Conservation (phyloP, 805 yeast genomes). For the Candida caryicola region DNA sequence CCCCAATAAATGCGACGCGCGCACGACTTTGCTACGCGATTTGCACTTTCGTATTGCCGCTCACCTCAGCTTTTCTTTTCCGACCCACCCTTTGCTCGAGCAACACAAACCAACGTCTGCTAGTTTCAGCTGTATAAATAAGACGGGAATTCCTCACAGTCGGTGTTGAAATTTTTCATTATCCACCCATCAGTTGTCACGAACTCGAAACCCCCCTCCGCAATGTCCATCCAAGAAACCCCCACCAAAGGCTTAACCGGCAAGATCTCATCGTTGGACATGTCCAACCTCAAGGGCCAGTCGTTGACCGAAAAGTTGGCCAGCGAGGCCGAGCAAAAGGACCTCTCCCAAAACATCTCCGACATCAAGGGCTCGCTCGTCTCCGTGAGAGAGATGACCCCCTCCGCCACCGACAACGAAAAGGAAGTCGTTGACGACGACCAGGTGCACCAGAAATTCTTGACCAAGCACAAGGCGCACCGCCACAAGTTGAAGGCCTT, state of each 20-base stretch:
- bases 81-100: too few relatives aligned
- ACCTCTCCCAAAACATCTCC: slow-evolving; percentile 21
- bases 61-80: neutral
- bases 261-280: slow-evolving; percentile 39
- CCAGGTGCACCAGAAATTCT: slow-evolving; percentile 53
- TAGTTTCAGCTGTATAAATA: slow-evolving; percentile 1
- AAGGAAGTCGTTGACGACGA: slow-evolving; percentile 24
- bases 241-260: slow-evolving; percentile 48
- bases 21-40: neutral
- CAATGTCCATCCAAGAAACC: slow-evolving; percentile 61
- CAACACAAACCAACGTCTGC: slow-evolving; percentile 3
- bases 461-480: slow-evolving; percentile 61
- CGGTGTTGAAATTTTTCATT: neutral
- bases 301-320: slow-evolving; percentile 44
- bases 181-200: neutral
- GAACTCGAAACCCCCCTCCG: neutral
- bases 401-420: slow-evolving; percentile 20
- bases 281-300: slow-evolving; percentile 29
- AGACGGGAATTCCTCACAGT: neutral
- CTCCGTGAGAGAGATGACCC: slow-evolving; percentile 19
- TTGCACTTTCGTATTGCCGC: too few relatives aligned
- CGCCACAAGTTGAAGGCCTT: slow-evolving; percentile 68
- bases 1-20: neutral
- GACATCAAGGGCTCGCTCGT: slow-evolving; percentile 18
- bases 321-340: slow-evolving; percentile 38